Evolutionary conservation across 2,329 filamentous ascomycete genomes (phyloP).

Genomic region (Xylaria sp.): DNA sequence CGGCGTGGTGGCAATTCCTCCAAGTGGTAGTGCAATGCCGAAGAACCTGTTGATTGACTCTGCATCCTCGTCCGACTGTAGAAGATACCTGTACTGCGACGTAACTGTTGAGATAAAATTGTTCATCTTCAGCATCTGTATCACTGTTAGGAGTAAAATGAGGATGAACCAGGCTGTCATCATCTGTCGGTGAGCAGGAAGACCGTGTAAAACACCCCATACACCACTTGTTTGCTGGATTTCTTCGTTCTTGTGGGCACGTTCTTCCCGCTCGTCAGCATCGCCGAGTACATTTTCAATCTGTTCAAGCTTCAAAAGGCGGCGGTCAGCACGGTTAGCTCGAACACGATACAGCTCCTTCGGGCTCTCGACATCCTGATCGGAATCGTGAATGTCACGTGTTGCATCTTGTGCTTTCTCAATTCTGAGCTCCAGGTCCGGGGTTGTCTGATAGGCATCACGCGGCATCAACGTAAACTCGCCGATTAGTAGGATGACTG

Average conservation of each 20-base stretch:
- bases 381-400: constrained; percentile 57
- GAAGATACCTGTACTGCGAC: constrained; percentile 71
- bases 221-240: constrained; percentile 67
- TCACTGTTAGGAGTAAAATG: constrained; percentile 67
- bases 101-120: constrained; percentile 59
- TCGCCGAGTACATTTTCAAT: constrained; percentile 69
- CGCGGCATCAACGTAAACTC: constrained; percentile 49
- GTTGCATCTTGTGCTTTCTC: constrained; percentile 45
- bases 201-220: constrained; percentile 74
- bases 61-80: constrained; percentile 54
- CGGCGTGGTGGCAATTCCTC: constrained; percentile 71
- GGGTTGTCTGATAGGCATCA: constrained; percentile 46
- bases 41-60: constrained; percentile 50
- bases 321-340: constrained; percentile 53
- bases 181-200: constrained; percentile 68
- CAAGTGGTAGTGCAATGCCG: constrained; percentile 63
- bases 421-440: constrained; percentile 48
- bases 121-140: constrained; percentile 72
- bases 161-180: constrained; percentile 72
- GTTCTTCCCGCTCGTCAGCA: constrained; percentile 58
- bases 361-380: constrained; percentile 55
- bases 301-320: constrained; percentile 63
- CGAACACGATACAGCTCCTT: constrained; percentile 51
- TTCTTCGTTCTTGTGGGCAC: constrained; percentile 61
- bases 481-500: constrained; percentile 44